These are phyloP conservation scores for Artemisia tridentata DNA, from an alignment of 129 eudicot species.

Conservation along the genomic window DNA sequence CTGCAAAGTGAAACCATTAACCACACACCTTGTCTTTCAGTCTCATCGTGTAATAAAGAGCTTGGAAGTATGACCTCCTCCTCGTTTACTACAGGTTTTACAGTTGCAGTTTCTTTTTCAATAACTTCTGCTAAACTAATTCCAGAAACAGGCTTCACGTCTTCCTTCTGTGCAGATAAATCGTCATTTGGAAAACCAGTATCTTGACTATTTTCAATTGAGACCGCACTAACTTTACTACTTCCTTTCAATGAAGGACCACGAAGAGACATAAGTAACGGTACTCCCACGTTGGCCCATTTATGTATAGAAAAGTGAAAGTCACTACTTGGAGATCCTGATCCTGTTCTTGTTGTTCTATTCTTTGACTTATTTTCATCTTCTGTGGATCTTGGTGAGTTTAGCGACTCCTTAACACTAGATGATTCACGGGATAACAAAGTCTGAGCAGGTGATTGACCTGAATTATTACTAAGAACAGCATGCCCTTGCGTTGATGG, in stretches of 20 bases:
- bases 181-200: slow-evolving; percentile 12
- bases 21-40: slow-evolving; percentile 44
- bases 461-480: slow-evolving; percentile 20
- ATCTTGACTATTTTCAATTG: slow-evolving; percentile 29
- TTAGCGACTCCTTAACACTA: slow-evolving; percentile 25
- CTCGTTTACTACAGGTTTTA: slow-evolving; percentile 22
- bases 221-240: slow-evolving; percentile 32
- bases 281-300: slow-evolving; percentile 77
- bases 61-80: slow-evolving; percentile 34
- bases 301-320: slow-evolving; percentile 91
- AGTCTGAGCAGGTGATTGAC: slow-evolving; percentile 33
- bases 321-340: slow-evolving; percentile 36
- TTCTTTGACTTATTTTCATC: slow-evolving; percentile 30
- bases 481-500: slow-evolving; percentile 13
- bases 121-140: slow-evolving; percentile 22
- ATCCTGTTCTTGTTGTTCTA: slow-evolving; percentile 27
- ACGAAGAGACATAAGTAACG: slow-evolving; percentile 49
- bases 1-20: neutral
- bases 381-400: slow-evolving; percentile 22
- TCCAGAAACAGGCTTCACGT: slow-evolving; percentile 24
- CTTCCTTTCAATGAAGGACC: slow-evolving; percentile 42
- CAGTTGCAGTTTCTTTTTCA: slow-evolving; percentile 30
- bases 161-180: slow-evolving; percentile 23
- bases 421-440: slow-evolving; percentile 47
- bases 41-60: slow-evolving; percentile 32